Conservation (phyloP, 2,329 filamentous ascomycete genomes). For the Aspergillus clavatus region DNA sequence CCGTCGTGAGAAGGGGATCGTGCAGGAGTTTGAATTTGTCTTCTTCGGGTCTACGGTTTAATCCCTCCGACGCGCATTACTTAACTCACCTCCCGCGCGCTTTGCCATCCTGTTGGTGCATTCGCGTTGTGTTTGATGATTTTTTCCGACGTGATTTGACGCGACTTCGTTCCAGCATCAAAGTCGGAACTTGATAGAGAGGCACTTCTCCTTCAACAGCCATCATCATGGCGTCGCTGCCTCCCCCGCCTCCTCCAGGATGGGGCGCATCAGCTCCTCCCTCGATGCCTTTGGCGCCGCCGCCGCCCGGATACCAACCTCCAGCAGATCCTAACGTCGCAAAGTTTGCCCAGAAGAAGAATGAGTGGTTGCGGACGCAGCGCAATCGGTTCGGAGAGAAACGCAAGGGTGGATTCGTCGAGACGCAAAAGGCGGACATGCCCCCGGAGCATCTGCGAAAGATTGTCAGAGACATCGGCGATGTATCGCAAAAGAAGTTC, state of each 20-base stretch:
- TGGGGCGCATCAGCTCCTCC: slow-evolving; percentile 53
- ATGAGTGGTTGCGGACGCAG: slow-evolving; percentile 91
- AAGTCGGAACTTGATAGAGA: slow-evolving; percentile 23
- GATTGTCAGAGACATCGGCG: slow-evolving; percentile 96
- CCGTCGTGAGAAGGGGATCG: slow-evolving; percentile 28
- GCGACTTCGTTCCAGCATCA: slow-evolving; percentile 27
- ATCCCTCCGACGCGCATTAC: slow-evolving; percentile 6
- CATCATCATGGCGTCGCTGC: slow-evolving; percentile 54
- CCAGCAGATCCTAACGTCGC: slow-evolving; percentile 76
- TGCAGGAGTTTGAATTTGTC: slow-evolving; percentile 17
- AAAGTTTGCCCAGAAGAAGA: slow-evolving; percentile 98
- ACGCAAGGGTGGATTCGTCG: slow-evolving; percentile 90
- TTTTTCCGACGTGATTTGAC: slow-evolving; percentile 28
- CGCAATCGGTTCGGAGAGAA: slow-evolving; percentile 95
- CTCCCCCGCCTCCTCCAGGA: slow-evolving; percentile 64
- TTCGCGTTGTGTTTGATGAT: slow-evolving; percentile 16
- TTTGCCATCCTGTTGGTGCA: slow-evolving; percentile 12
- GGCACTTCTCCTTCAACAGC: slow-evolving; percentile 18
- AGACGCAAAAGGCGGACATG: slow-evolving; percentile 98
- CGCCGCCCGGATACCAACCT: slow-evolving; percentile 79
- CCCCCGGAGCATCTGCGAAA: slow-evolving; percentile 97
- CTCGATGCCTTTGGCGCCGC: slow-evolving; percentile 59
- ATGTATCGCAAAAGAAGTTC: slow-evolving; percentile 99
- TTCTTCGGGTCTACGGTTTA: slow-evolving; percentile 15
- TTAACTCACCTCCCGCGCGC: neutral